These are phyloP conservation scores for Stemphylium beticola DNA, from an alignment of 2,329 filamentous ascomycete species.

Conservation along the genomic window DNA sequence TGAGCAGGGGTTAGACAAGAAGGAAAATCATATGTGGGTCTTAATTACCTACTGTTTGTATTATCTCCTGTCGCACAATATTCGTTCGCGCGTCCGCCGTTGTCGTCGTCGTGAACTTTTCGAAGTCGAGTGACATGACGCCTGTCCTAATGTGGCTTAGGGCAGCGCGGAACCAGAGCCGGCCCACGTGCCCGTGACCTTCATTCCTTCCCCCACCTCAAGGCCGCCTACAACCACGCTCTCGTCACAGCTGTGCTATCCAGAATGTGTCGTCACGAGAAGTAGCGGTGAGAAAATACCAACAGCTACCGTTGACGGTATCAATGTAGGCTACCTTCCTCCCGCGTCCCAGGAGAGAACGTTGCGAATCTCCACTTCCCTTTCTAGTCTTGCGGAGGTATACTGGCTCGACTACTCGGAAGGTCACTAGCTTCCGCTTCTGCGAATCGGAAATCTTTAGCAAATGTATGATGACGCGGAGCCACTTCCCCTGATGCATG, in stretches of 20 bases:
- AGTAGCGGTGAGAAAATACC: slow-evolving; percentile 20
- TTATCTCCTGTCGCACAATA: slow-evolving; percentile 1
- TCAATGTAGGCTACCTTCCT: slow-evolving; percentile 14
- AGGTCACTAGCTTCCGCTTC: neutral
- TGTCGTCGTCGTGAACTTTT: slow-evolving; percentile 16
- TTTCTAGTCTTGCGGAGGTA: neutral
- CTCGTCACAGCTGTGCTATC: neutral
- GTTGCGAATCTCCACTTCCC: neutral
- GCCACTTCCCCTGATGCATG: neutral
- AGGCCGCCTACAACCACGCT: neutral
- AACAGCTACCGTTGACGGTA: slow-evolving; percentile 2
- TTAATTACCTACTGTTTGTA: slow-evolving; percentile 1
- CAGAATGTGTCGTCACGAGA: neutral
- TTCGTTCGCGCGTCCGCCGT: slow-evolving; percentile 1
- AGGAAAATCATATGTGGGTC: neutral
- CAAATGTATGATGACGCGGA: neutral
- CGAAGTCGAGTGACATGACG: slow-evolving; percentile 13
- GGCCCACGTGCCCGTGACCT: slow-evolving; percentile 18
- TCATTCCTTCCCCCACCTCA: slow-evolving; percentile 5
- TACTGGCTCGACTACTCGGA: neutral
- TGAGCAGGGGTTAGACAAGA: neutral
- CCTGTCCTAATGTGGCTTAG: slow-evolving; percentile 21
- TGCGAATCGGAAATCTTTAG: neutral
- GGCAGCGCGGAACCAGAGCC: neutral
- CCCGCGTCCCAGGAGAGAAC: neutral